Evolutionary conservation across 1,284 basidiomycete species (phyloP), one percentile per base, ranked within the genome.

Genomic region (Leccinum fallax): DNA sequence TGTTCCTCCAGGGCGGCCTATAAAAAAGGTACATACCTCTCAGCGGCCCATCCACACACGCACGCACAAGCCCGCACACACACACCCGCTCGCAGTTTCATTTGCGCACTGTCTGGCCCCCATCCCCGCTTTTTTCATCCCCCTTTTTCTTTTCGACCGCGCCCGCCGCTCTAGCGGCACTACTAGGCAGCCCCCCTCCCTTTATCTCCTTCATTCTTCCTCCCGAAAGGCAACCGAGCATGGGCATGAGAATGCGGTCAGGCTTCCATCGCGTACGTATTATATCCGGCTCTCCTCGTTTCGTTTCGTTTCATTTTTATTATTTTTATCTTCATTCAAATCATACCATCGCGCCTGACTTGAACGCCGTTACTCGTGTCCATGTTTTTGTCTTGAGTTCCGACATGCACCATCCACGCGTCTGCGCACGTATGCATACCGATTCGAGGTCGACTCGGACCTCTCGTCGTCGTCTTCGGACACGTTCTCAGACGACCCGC

Each of bases 401-500:
- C 19, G 43, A 58, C 49, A 72, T 70, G 16, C 48, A 15, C 56
- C 63, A 13, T 57, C 52, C 40, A 34, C 36, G 7, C 61, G 56
- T 55, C 49, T 61, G 11, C 58, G 63, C 46, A 19, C 58, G 2
- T 61, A 66, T 9, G 57, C 71, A 16, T 63, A 73, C 19, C 21
- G 51, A 43, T 69, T 74, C 43, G 64, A 73, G 51, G n/a, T 64
- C 46, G 72, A 74, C 55, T 73, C 73, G 32, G 64, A 68, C 24
- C 21, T 59, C 2, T 75, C 69, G 2, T 74, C 71, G 9, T 34
- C 36, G 10, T 74, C 70, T 34, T 69, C 69, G 11, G 70, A 73
- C 38, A 66, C 69, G 43, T 71, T 70, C 24, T 24, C 21, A 28
- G 67, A 71, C 46, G 69, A 73, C 6, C 61, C 58, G 1, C 62